Conservation (phyloP, 805 yeast species). For the Cyberlindnera mycetangii region DNA sequence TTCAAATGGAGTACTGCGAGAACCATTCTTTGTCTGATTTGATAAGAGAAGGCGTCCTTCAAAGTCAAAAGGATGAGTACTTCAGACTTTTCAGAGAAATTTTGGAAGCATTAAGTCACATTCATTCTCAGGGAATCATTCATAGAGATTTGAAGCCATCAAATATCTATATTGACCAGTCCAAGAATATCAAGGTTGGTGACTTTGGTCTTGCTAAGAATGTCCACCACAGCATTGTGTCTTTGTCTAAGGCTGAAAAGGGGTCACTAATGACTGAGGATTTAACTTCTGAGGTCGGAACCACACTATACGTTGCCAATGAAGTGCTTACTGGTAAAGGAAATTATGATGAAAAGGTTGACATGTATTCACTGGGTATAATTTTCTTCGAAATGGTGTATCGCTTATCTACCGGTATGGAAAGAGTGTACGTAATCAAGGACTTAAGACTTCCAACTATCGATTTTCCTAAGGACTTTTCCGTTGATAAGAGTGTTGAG, state of each 20-base stretch:
- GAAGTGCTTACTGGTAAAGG: conserved; percentile 77
- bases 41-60: conserved; percentile 71
- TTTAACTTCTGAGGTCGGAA: conserved; percentile 89
- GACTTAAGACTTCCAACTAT: conserved; percentile 56
- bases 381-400: conserved; percentile 95
- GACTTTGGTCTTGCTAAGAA: conserved; percentile 96
- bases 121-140: conserved; percentile 90
- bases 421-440: conserved; percentile 72
- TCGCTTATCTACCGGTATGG: conserved; percentile 88
- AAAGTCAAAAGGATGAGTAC: conserved; percentile 69
- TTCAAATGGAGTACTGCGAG: conserved; percentile 99
- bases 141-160: conserved; percentile 95
- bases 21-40: conserved; percentile 85
- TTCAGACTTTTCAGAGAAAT: conserved; percentile 90
- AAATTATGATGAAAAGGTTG: conserved; percentile 89
- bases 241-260: conserved; percentile 27
- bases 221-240: conserved; percentile 50
- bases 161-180: conserved; percentile 90
- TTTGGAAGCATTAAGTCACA: conserved; percentile 84
- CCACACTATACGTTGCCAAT: conserved; percentile 87
- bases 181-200: conserved; percentile 88
- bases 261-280: conserved; percentile 50
- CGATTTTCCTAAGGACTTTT: conserved; percentile 71
- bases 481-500: conserved; percentile 51
- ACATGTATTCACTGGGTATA: conserved; percentile 91